Conservation (phyloP, 2,329 filamentous ascomycete genomes). For the Colletotrichum tropicicola region DNA sequence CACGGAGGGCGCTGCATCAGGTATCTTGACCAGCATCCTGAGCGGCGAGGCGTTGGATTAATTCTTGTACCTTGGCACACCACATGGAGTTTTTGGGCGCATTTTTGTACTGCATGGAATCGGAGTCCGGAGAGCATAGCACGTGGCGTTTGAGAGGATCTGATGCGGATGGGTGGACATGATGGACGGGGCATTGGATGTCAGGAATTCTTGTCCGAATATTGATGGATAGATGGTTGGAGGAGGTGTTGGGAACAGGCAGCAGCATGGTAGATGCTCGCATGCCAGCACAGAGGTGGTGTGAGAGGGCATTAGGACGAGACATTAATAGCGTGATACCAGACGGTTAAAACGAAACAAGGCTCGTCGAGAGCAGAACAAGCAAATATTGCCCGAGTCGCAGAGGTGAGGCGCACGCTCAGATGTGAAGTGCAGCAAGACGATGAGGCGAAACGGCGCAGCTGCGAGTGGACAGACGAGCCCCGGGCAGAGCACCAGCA, state of each 20-base stretch:
- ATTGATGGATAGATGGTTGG: not conserved
- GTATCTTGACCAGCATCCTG: slow-evolving; percentile 70
- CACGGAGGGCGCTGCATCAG: slow-evolving; percentile 68
- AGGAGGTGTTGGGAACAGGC: not conserved
- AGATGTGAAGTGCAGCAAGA: slow-evolving; percentile 11
- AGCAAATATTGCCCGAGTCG: slow-evolving; percentile 6
- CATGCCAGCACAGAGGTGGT: not conserved
- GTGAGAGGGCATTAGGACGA: slow-evolving; percentile 3
- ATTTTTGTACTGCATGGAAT: slow-evolving; percentile 31
- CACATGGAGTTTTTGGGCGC: not conserved
- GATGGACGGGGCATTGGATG: not conserved
- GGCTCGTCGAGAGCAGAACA: slow-evolving; percentile 1
- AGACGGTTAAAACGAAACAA: slow-evolving; percentile 27
- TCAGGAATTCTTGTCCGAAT: slow-evolving; percentile 1
- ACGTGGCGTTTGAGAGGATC: slow-evolving; percentile 31
- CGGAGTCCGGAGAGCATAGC: slow-evolving; percentile 18
- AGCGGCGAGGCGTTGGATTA: slow-evolving; percentile 68
- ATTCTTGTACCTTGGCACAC: slow-evolving; percentile 26
- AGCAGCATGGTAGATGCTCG: slow-evolving; percentile 15
- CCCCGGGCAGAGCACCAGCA: not conserved
- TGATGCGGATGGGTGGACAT: not conserved
- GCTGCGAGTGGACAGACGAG: slow-evolving; percentile 1
- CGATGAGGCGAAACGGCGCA: slow-evolving; percentile 25
- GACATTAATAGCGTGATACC: slow-evolving; percentile 30
- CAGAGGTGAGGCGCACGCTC: slow-evolving; percentile 3